Base-by-base conservation (phyloP, 352 stramenopile species). In the Globisporangium okanoganense region DNA sequence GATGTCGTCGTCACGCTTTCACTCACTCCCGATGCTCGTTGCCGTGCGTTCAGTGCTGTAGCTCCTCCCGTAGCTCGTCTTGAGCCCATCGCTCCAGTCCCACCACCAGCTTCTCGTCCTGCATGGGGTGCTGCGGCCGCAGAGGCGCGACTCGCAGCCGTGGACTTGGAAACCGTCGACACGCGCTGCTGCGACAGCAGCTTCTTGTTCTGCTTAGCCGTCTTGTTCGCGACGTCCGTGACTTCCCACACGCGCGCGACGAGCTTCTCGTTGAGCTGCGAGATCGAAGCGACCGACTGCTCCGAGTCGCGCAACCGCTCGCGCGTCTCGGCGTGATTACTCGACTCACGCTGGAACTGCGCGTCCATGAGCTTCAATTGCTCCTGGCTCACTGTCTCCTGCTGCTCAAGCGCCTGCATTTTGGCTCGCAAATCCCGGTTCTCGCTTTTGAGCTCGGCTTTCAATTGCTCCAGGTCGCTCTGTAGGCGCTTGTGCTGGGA, bases 201-300 rank as follows among this genome's bases (percentile, higher is more conserved):
- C 51, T 85, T 79, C 29, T 80, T 84, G 45, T 61, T 77, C 40
- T 82, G 79, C 66, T 88, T 87, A 8, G 67, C 76, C 3, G 70
- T 70, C 59, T 83, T 65, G 45, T 83, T 89, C 5, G 67, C 71
- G 48, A 73, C 62, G 47, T 87, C 77, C 2, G 73, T 88, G 20
- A 74, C 71, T 55, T 88, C 78, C 75, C 80, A 84, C 0, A 90
- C 69, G 41, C 87, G 85, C 3, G 62, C 61, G 2, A 90, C 77
- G 16, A 92, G 61, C 43, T 88, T 88, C 35, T 92, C 80, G 36
- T 92, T 89, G 18, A 88, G 61, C 51, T 90, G 79, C 2, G 81
- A 84, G 20, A 92, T 73, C 6, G 76, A 79, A 13, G 70, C 72
- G 31, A 88, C 67, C 1, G 78, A 88, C 79, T 90, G 74, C 82